Conservation (phyloP, 2,329 filamentous ascomycete species). For the Tolypocladium pustulatum region DNA sequence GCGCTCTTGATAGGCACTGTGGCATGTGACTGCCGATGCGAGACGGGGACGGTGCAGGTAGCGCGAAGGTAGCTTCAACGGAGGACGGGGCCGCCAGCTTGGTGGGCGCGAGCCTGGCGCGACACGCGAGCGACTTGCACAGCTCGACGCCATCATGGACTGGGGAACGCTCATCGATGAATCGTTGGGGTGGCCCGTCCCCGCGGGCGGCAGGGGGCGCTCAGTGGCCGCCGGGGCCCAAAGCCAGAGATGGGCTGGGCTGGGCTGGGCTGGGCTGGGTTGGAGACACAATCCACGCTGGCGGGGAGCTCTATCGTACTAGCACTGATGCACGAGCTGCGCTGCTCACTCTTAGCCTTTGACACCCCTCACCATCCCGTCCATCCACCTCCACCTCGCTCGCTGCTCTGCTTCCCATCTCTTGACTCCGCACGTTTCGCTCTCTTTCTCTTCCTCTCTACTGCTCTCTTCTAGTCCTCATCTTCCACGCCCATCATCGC, state of each 20-base stretch:
- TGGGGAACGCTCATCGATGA: neutral
- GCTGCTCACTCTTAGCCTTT: neutral
- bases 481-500: neutral
- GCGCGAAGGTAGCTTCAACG: neutral
- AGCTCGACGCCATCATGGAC: neutral
- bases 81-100: neutral
- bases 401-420: neutral
- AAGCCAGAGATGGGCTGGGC: neutral
- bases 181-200: neutral
- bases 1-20: neutral
- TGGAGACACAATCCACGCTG: neutral
- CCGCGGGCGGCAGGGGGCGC: neutral
- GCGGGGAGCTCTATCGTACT: neutral
- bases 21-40: neutral
- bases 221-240: neutral
- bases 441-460: neutral
- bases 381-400: conserved; percentile 1
- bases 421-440: conserved; percentile 3
- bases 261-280: neutral
- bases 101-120: neutral
- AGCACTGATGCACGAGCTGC: neutral
- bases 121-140: neutral
- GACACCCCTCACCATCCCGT: neutral
- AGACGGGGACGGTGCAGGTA: neutral
- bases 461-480: neutral